Evolutionary conservation across 768 basidiomycete genomes (phyloP), one percentile per base, ranked within the genome.

Genomic region (Suillus brevipes): DNA sequence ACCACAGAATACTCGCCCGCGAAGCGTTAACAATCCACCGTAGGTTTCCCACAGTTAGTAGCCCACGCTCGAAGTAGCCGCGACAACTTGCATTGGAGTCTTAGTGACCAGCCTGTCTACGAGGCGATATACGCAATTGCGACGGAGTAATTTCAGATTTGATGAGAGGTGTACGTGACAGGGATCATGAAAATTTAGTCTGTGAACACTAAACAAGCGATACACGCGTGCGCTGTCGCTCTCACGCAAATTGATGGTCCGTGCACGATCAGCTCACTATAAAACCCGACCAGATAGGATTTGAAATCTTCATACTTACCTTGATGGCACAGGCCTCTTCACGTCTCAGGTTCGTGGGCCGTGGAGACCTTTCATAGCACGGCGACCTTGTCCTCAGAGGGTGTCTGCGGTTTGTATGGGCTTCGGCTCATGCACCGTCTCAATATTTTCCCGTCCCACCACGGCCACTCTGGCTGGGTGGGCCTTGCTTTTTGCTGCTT

Each of bases 401-500:
- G 78, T 71, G 60, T 69, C 43, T 63, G 61, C 69, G 77, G 77
- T 78, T 84, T 83, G 82, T 83, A 78, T 82, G 76, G 74, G 84
- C 85, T 85, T 84, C 80, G 86, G 87, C 81, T 82, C 85, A 87
- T 87, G 88, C 87, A 89, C 83, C 83, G 86, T 89, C 87, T 81
- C 70, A 88, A 89, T 89, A 89, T 89, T 89, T 89, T 83, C 87
- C 88, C 76, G 87, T 88, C 84, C 85, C 79, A 79, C 83, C 82
- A 81, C 71, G 81, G 83, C 82, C 82, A 77, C 82, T 83, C 82
- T 80, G 81, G 81, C 82, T 80, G 81, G 81, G 79, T 73, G 77
- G 82, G 80, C 80, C 77, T 36, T 2, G 62, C 49, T 73, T 77
- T 77, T 76, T 49, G 63, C 3, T 61, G 42, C 0, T 31, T 1